Evolutionary conservation across 2,329 filamentous ascomycete genomes (phyloP).

Genomic region (Aspergillus udagawae): DNA sequence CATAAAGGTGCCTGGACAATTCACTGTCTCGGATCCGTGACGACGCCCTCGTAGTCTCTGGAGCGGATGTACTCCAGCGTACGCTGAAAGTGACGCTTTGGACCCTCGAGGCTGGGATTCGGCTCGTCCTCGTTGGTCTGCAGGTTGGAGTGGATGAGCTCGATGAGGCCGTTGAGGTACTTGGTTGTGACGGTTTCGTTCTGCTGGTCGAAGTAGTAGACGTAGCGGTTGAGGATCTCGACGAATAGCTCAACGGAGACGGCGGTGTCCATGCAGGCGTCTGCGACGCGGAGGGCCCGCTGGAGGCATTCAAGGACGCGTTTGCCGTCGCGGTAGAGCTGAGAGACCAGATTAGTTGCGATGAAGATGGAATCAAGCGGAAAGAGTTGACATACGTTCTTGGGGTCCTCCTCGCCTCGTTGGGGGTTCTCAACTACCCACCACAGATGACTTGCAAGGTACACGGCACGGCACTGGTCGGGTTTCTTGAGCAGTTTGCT

Average conservation of each 20-base stretch:
- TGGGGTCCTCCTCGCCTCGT: constrained; percentile 75
- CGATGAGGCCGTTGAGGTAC: constrained; percentile 95
- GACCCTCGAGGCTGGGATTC: constrained; percentile 77
- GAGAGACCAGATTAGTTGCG: constrained; percentile 6
- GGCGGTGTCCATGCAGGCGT: constrained; percentile 98
- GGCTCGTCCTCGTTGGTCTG: constrained; percentile 65
- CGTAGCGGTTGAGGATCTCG: constrained; percentile 95
- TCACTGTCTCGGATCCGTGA: constrained; percentile 59
- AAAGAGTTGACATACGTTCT: constrained; percentile 56
- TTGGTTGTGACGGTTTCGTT: constrained; percentile 98
- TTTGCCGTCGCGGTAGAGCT: constrained; percentile 97
- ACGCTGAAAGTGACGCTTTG: constrained; percentile 88
- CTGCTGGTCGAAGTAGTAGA: constrained; percentile 99
- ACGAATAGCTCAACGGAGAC: constrained; percentile 98
- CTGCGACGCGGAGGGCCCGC: constrained; percentile 88
- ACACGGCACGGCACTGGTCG: constrained; percentile 94
- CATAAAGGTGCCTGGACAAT: neutral
- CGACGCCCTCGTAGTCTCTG: constrained; percentile 88
- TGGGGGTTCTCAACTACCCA: constrained; percentile 84
- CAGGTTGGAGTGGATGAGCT: constrained; percentile 95
- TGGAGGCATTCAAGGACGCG: constrained; percentile 94
- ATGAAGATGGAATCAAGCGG: constrained; percentile 16
- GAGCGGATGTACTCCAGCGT: constrained; percentile 91
- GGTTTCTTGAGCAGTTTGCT: constrained; percentile 97
- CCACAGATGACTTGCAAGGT: constrained; percentile 94